These are phyloP conservation scores for Globisporangium splendens DNA, from an alignment of 352 stramenopile genomes.

Conservation along the genomic window DNA sequence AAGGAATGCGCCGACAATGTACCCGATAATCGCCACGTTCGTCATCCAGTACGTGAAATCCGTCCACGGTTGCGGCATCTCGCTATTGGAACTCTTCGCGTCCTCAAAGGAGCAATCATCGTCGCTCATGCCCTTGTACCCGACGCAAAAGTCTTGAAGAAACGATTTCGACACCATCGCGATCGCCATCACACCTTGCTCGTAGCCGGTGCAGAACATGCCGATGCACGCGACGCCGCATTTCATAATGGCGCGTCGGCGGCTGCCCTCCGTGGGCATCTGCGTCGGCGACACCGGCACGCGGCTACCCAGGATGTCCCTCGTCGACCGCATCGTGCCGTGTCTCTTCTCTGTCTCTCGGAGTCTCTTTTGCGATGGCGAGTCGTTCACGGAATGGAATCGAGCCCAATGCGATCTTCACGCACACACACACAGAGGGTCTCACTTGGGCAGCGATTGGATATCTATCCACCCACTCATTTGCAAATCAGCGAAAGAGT, in stretches of 20 bases:
- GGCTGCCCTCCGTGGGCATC: background rate
- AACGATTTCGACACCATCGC: background rate
- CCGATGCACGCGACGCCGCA: background rate
- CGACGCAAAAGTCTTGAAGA: background rate
- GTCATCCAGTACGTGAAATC: conserved; percentile 4
- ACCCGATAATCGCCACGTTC: conserved; percentile 3
- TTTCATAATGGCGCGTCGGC: background rate
- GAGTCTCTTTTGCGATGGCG: no score
- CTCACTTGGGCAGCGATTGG: no score
- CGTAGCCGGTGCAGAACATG: background rate
- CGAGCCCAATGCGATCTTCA: no score
- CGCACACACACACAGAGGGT: no score
- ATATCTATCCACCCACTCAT: no score
- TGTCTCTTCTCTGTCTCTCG: no score
- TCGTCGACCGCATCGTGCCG: background rate
- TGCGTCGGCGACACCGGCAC: background rate
- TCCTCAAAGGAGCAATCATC: background rate
- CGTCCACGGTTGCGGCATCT: background rate
- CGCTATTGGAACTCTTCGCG: background rate
- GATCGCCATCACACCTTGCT: background rate
- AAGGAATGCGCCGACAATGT: conserved; percentile 2
- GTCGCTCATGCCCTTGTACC: background rate
- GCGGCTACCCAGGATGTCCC: background rate
- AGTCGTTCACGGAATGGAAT: no score
- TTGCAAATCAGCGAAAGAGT: no score